A percentile compares a stretch with the other conserved stretches of the same genome.
These are phyloP conservation scores for Talaromyces sp. DNA, from an alignment of 2,329 filamentous ascomycete genomes.

Conservation along the genomic window DNA sequence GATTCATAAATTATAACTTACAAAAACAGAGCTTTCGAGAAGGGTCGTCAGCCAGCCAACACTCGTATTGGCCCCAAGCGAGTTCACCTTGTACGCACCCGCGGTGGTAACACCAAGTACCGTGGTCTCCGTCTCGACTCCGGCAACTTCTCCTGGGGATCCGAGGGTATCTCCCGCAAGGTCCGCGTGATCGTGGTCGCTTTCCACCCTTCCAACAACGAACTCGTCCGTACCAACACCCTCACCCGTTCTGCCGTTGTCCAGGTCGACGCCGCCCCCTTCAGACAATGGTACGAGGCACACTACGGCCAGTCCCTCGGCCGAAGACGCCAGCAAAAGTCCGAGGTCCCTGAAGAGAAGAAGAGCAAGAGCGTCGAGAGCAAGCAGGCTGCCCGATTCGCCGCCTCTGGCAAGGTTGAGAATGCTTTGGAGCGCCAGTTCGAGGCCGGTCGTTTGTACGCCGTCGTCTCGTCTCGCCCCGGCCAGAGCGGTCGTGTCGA, in stretches of 20 bases:
- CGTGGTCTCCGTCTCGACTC: constrained; percentile 97
- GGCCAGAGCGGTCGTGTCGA: constrained; percentile 96
- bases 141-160: constrained; percentile 99
- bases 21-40: constrained; percentile 96
- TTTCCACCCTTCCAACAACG: constrained; percentile 99
- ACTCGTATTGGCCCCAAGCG: constrained; percentile 98
- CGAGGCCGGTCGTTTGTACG: constrained; percentile 96
- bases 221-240: constrained; percentile 99
- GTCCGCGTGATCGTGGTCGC: constrained; percentile 96
- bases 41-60: constrained; percentile 98
- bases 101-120: constrained; percentile 99
- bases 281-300: constrained; percentile 99
- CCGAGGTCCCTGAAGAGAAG: constrained; percentile 63
- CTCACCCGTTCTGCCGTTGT: constrained; percentile 98
- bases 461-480: constrained; percentile 86
- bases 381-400: constrained; percentile 89
- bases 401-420: constrained; percentile 89
- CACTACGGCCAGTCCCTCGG: constrained; percentile 93
- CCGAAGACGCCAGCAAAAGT: constrained; percentile 84
- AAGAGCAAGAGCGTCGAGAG: constrained; percentile 94
- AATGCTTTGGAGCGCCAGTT: constrained; percentile 93
- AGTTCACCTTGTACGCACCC: constrained; percentile 93
- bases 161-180: constrained; percentile 97
- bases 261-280: constrained; percentile 97
- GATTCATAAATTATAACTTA: background rate